Evolutionary conservation across 495 filamentous ascomycete species (phyloP), one percentile per base, ranked within the genome.

Genomic region (Wilcoxina mikolae): DNA sequence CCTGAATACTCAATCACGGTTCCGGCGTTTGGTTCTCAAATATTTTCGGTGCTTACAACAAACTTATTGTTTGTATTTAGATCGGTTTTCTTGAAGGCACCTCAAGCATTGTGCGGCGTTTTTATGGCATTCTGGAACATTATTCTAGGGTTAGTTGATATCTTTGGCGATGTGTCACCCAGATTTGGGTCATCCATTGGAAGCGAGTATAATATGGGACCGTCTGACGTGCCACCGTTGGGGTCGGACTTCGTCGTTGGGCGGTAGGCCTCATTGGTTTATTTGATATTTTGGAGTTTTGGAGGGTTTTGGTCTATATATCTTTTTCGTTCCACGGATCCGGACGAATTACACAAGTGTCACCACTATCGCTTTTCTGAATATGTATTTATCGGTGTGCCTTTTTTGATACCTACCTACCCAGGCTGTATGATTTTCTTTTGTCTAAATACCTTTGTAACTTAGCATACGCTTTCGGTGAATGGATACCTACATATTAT

Each of bases 11-110:
- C 17, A 9, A 24, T 39, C 51, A 18, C 35, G 10, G 28, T 54
- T 22, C 51, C 51, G 2, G 12, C 51, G 10, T 54, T 54, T 25
- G 51, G 51, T n/a, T 33, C 51, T 2, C 49, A 52, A 10, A 10
- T 52, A 26, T 17, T 22, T 11, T 15, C 9, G 2, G n/a, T 25
- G 12, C 12, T 29, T 15, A 20, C 27, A 7, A 20, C 12, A 15
- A 49, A 15, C 46, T 28, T 49, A 1, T 10, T 49, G 10, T 28
- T 23, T 20, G 7, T 49, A 7, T 49, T 49, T 25, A 27, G 27
- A 20, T 11, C 24, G 15, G 20, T 49, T 20, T 49, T 49, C 25
- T 17, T 24, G 15, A 39, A 39, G 20, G 35, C 35, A 12, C 35
- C 35, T 15, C 15, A 15, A 18, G 35, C 35, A 39, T 15, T 39